Evolutionary conservation across 495 filamentous ascomycete genomes (phyloP).

Genomic region (Aspergillus hancockii): DNA sequence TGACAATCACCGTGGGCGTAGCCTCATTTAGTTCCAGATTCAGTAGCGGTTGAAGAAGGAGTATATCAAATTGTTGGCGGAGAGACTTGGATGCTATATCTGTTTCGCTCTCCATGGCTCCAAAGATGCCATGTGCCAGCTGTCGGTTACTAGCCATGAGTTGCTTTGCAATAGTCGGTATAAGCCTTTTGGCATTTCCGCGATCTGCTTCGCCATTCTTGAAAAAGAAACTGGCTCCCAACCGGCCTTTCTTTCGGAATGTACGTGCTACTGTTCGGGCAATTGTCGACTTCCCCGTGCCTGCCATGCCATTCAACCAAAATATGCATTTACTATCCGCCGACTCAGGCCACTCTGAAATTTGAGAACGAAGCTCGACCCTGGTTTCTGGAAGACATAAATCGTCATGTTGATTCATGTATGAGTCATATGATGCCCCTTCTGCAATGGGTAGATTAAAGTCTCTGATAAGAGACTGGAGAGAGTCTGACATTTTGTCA

Average conservation of each 20-base stretch:
- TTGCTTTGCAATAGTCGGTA: neutral
- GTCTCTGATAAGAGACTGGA: neutral
- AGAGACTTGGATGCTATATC: no score
- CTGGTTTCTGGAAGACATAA: neutral
- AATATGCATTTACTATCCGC: no score
- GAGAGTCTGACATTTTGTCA: conserved; percentile 1
- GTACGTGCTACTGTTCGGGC: neutral
- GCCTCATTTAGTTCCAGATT: no score
- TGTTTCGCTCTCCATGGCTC: neutral
- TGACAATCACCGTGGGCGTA: conserved; percentile 19
- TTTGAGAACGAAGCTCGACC: neutral
- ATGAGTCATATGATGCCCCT: neutral
- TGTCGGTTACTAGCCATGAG: neutral
- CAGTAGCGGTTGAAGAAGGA: neutral
- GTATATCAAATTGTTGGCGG: neutral
- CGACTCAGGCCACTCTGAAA: neutral
- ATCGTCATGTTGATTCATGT: neutral
- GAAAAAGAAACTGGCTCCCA: no score
- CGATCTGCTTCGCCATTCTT: no score
- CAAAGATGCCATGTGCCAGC: neutral
- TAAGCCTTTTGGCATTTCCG: no score
- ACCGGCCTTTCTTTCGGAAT: no score
- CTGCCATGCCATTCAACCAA: neutral
- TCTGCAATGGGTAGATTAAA: conserved; percentile 8
- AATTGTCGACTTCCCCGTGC: conserved; percentile 1